Evolutionary conservation across 2,329 filamentous ascomycete species (phyloP), one percentile per base, ranked within the genome.

Genomic region (Hymenoscyphus linearis): DNA sequence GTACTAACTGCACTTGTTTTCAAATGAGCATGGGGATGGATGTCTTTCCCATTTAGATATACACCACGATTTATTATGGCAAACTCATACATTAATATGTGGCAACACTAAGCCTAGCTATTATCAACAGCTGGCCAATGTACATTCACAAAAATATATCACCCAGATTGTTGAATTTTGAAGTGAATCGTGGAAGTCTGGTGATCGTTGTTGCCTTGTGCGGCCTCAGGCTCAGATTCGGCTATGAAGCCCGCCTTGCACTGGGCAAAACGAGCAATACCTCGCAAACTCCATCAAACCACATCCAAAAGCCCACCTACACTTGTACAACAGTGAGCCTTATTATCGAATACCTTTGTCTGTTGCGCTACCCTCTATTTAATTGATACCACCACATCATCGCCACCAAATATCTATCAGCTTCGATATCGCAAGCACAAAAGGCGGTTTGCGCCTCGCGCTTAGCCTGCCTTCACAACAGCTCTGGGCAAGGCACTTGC

Each of bases 401-500:
- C n/a, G 16, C 26, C 25, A 16, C 22, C 22, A 26, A 37, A 37
- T 26, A 12, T 25, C 55, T 36, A 5, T 16, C 16, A 52, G 50
- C 44, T 53, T 52, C 54, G 40, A 53, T 56, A 52, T 56, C 36
- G 37, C 47, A 50, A 34, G 52, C 60, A 62, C 62, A 59, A 61
- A 60, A 12, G 35, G 56, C 62, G 47, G 57, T 61, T 63, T 65
- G 64, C 65, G 64, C 65, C 58, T 65, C 62, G 65, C 65, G 62
- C 65, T 64, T 60, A 63, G 62, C 64, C 58, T 60, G 50, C 57
- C 63, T 60, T 56, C 26, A 61, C 60, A 59, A 61, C 55, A 62
- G 40, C n/a, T 47, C 22, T 61, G 59, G 52, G 50, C 47, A 54
- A 31, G 27, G 25, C 37, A 35, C 37, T 57, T 36, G 22, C 52